Evolutionary conservation across 257 asterid genomes (phyloP), one percentile per base, ranked within the genome.

Genomic region (Mentha longifolia): DNA sequence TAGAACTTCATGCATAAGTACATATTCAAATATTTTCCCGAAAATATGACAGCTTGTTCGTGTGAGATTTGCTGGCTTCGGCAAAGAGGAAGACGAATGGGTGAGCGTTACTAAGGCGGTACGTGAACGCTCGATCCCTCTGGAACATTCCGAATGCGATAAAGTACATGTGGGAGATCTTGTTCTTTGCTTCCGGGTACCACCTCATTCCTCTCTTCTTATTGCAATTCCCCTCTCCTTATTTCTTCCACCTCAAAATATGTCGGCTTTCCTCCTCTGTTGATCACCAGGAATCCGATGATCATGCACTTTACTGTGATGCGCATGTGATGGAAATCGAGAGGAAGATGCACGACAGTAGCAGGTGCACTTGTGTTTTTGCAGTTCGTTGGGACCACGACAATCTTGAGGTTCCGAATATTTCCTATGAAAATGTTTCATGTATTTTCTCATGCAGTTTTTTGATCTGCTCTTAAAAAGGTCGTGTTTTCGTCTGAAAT

Each of bases 51-150:
- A 90, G 98, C 73, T 80, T 15, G 98, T 85, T 80, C 95, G 97
- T 57, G 92, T 88, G 78, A 86, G 98, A 76, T 95, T 83, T 83
- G 81, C 89, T 63, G 97, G 97, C 46, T 95, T 88, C 60, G 84
- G 85, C 31, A 80, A 87, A 62, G 90, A 85, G 17, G 88, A 95
- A 72, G 99, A 95, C 74, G 98, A 92, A 71, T 95, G 99, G 99
- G 90, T 92, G 72, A 88, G 77, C 73, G 81, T 88, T 15, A 76
- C 68, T 66, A 77, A 68, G 68, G 86, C 87, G 28, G 78, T 95
- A 43, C 85, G 99, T 0, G 92, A 88, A 49, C 96, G 98, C 16
- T 95, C 99, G 10, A 79, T 95, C 79, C 99, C 98, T 35, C 75
- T 95, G 57, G 89, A 84, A 52, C 82, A 61, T 42, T 89, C 95